phyloP scores from a whole-genome alignment of 306 rosid species.

The Glycyrrhiza uralensis region DNA sequence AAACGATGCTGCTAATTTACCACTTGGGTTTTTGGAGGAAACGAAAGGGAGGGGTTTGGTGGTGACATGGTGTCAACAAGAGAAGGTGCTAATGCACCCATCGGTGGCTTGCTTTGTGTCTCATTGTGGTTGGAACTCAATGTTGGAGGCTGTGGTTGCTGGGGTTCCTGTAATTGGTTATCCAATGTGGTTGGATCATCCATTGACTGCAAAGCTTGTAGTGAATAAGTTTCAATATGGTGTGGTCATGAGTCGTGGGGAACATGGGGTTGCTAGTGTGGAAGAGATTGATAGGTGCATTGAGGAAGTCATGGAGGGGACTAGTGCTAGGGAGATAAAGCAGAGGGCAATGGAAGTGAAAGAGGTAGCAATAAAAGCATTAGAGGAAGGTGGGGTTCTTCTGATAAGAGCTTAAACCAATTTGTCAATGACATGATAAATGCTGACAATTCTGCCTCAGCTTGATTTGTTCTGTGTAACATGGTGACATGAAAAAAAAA shows the following conservation, averaged over 20 bases:
- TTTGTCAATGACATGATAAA: constrained; percentile 34
- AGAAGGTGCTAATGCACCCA: constrained; percentile 43
- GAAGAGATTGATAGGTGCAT: constrained; percentile 48
- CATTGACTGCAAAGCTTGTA: constrained; percentile 39
- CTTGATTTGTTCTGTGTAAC: background rate
- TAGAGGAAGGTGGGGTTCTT: constrained; percentile 49
- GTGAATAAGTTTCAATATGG: constrained; percentile 35
- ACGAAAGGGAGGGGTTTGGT: constrained; percentile 37
- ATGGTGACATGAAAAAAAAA: no score
- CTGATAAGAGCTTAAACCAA: constrained; percentile 31
- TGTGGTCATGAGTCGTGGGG: constrained; percentile 18
- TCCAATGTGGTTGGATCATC: constrained; percentile 52
- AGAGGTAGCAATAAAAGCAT: constrained; percentile 26
- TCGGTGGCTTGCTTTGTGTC: constrained; percentile 45
- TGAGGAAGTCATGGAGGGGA: constrained; percentile 37
- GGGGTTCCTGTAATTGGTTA: constrained; percentile 44
- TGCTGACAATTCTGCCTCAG: background rate
- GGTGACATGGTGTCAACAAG: constrained; percentile 52
- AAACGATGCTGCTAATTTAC: background rate
- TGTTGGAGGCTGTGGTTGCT: constrained; percentile 31
- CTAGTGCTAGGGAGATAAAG: constrained; percentile 25
- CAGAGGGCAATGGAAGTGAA: constrained; percentile 33
- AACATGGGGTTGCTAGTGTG: constrained; percentile 25
- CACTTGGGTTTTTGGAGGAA: constrained; percentile 32
- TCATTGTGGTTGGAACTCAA: constrained; percentile 57